phyloP scores from a whole-genome alignment of 129 eudicot species.

The Daucus carota region DNA sequence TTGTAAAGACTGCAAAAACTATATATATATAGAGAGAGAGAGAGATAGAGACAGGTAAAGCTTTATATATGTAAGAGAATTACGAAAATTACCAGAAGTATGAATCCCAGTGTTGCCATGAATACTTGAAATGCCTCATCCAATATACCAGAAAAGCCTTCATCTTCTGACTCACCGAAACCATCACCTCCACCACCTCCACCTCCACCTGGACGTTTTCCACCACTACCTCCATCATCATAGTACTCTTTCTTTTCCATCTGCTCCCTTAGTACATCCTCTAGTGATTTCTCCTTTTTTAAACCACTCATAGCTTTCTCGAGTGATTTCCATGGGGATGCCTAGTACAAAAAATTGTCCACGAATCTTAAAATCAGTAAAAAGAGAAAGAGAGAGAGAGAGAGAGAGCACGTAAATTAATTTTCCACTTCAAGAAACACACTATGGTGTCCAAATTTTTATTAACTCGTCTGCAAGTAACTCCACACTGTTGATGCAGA shows the following conservation, averaged over 20 bases:
- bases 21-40: no score
- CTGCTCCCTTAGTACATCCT: conserved; percentile 65
- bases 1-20: no score
- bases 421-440: background rate
- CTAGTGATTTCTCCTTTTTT: conserved; percentile 52
- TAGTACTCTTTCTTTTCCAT: conserved; percentile 57
- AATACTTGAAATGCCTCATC: conserved; percentile 61
- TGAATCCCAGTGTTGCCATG: conserved; percentile 46
- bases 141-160: conserved; percentile 33
- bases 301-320: conserved; percentile 63
- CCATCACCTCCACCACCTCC: conserved; percentile 35
- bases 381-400: background rate
- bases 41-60: no score
- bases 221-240: conserved; percentile 51
- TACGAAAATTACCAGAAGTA: conserved; percentile 34
- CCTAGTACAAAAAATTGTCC: no score
- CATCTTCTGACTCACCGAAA: conserved; percentile 54
- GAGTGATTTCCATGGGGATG: conserved; percentile 66
- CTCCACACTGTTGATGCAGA: background rate
- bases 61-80: no score
- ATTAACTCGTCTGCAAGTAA: background rate
- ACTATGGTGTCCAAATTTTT: background rate
- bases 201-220: conserved; percentile 33
- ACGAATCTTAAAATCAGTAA: background rate
- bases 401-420: background rate